Evolutionary conservation across 495 filamentous ascomycete species (phyloP), one percentile per base, ranked within the genome.

Genomic region (Trichoderma gamsii): DNA sequence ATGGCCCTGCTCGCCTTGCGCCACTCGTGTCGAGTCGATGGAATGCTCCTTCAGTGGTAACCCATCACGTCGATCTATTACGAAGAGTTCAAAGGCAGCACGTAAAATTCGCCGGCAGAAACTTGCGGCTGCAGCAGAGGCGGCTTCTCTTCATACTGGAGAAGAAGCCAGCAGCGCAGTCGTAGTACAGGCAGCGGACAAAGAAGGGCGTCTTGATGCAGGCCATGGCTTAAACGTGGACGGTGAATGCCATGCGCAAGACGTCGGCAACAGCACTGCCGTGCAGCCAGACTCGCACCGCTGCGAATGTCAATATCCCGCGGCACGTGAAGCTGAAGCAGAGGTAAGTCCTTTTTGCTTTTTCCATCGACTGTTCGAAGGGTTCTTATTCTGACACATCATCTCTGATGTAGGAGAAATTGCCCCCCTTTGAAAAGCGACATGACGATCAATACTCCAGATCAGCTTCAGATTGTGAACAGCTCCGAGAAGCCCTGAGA

Each of bases 1-100:
- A 69, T 82, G 79, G 66, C 80, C 80, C 1, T 82, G 80, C 72
- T 78, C 79, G 59, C 78, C 81, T 64, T 82, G 80, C 72, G 66
- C 73, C 21, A 74, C 75, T 64, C 70, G 80, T 69, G 75, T 74
- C 25, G 76, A 79, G 1, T 73, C 78, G 3, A 77, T 80, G 67
- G 69, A 78, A 2, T 82, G 80, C 66, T 73, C 72, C 7, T 81
- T 78, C 68, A 70, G 69, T 9, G 8, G 35, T 38, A 0, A 2
- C 35, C 2, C 8, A 38, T 38, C 35, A 38, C 35, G 35, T 9
- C 35, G 70, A 8, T 16, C 65, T 3, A 61, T 66, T 21, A 64
- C 49, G 72, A 73, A 65, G 61, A 43, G 1, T 18, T 18, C 27
- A 65, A 25, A 13, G 4, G 32, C 63, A 38, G 9, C 63, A 9